Conservation (phyloP, 495 filamentous ascomycete genomes). For the Aspergillus biplanus region DNA sequence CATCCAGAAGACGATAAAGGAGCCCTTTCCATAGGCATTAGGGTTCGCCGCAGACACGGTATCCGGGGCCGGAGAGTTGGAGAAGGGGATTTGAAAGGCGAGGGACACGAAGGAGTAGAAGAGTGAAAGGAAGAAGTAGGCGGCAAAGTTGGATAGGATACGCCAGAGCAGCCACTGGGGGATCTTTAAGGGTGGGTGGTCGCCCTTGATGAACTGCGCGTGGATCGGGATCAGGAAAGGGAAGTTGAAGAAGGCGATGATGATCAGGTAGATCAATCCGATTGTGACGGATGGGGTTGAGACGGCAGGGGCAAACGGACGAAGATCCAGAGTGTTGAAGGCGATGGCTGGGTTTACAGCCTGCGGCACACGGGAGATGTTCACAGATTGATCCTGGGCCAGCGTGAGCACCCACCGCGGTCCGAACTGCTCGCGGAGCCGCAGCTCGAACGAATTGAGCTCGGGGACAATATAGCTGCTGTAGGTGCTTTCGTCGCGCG, state of each 20-base stretch:
- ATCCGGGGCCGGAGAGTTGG: conserved; percentile 44
- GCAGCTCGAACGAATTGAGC: conserved; percentile 46
- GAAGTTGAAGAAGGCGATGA: conserved; percentile 74
- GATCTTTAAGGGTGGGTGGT: conserved; percentile 62
- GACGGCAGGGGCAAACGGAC: conserved; percentile 62
- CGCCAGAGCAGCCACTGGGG: conserved; percentile 66
- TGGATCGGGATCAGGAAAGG: conserved; percentile 72
- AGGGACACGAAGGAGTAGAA: conserved; percentile 68
- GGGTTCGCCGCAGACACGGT: conserved; percentile 48
- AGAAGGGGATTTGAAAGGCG: conserved; percentile 68
- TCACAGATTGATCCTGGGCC: conserved; percentile 36
- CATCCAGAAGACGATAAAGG: conserved; percentile 76
- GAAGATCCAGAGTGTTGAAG: conserved; percentile 62
- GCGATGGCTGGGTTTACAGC: conserved; percentile 67
- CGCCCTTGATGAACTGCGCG: conserved; percentile 55
- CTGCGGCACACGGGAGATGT: conserved; percentile 55
- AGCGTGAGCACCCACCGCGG: conserved; percentile 49
- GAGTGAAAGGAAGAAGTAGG: conserved; percentile 70
- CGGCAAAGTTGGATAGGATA: conserved; percentile 57
- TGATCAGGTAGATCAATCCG: conserved; percentile 74
- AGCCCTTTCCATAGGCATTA: conserved; percentile 62
- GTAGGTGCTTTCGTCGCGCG: conserved; percentile 60
- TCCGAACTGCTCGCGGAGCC: conserved; percentile 55
- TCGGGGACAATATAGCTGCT: conserved; percentile 58
- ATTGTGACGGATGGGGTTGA: conserved; percentile 64